Conservation (phyloP, 192 early-diverging fungal genomes). For the Backusella circina region DNA sequence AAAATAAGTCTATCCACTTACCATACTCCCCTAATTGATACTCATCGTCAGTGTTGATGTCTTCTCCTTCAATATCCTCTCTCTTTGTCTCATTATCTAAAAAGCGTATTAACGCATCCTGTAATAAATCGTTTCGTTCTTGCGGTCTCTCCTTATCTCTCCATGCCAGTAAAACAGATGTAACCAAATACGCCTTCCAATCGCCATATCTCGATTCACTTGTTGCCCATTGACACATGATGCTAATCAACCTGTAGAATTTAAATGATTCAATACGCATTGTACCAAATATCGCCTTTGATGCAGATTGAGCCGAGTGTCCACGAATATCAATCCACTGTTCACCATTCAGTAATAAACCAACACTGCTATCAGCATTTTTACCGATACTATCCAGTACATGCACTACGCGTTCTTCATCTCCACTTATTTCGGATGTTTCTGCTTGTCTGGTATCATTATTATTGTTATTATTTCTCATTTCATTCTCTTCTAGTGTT, state of each 20-base stretch:
- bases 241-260: conserved; percentile 26
- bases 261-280: neutral
- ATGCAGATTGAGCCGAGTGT: conserved; percentile 22
- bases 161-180: conserved; percentile 41
- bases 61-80: neutral
- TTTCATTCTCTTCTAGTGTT: conserved; percentile 16
- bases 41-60: neutral
- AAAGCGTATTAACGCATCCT: conserved; percentile 48
- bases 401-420: conserved; percentile 28
- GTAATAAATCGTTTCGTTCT: conserved; percentile 28
- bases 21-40: neutral
- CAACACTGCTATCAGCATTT: conserved; percentile 14
- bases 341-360: conserved; percentile 13
- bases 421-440: neutral
- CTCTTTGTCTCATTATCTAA: conserved; percentile 31
- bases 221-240: conserved; percentile 51
- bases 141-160: conserved; percentile 21
- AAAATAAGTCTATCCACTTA: neutral
- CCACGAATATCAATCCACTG: conserved; percentile 24
- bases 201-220: conserved; percentile 42
- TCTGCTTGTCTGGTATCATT: neutral
- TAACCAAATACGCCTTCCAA: conserved; percentile 43
- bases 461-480: neutral
- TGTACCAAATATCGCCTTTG: conserved; percentile 13
- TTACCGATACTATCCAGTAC: conserved; percentile 28